These are phyloP conservation scores for Aspergillus biplanus DNA, from an alignment of 495 filamentous ascomycete genomes.

Conservation along the genomic window DNA sequence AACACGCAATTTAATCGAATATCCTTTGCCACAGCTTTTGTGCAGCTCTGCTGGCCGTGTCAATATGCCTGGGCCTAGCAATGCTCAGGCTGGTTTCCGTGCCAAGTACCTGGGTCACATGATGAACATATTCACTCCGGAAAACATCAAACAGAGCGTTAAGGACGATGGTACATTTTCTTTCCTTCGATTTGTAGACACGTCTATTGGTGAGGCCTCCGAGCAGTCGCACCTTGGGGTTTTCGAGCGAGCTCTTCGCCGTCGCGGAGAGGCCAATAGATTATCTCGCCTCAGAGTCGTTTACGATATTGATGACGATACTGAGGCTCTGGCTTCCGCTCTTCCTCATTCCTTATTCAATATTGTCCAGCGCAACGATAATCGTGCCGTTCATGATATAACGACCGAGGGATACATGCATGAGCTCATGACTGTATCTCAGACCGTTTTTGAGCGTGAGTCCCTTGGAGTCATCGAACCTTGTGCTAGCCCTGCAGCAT, in stretches of 20 bases:
- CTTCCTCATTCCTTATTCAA: slow-evolving; percentile 80
- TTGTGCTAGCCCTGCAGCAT: slow-evolving; percentile 70
- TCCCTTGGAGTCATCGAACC: slow-evolving; percentile 80
- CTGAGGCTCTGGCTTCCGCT: slow-evolving; percentile 47
- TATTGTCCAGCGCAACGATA: slow-evolving; percentile 71
- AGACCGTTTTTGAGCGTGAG: slow-evolving; percentile 62
- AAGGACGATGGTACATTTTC: slow-evolving; percentile 71
- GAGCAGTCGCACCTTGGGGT: slow-evolving; percentile 63
- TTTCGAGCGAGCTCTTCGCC: slow-evolving; percentile 66
- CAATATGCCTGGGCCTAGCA: slow-evolving; percentile 74
- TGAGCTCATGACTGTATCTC: slow-evolving; percentile 79
- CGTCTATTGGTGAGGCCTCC: slow-evolving; percentile 71
- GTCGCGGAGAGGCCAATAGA: slow-evolving; percentile 46
- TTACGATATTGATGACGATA: slow-evolving; percentile 61
- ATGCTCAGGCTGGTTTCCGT: slow-evolving; percentile 74
- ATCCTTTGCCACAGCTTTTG: slow-evolving; percentile 76
- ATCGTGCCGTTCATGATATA: slow-evolving; percentile 67
- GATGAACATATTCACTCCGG: slow-evolving; percentile 87
- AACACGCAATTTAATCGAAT: slow-evolving; percentile 82
- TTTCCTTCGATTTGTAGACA: slow-evolving; percentile 86
- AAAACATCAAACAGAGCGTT: slow-evolving; percentile 68
- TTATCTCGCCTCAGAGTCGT: slow-evolving; percentile 59
- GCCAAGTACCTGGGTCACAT: slow-evolving; percentile 72
- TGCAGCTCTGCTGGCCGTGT: slow-evolving; percentile 76
- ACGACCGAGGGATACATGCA: slow-evolving; percentile 72